These are phyloP conservation scores for Proliferodiscus dingleyae DNA, from an alignment of 2,329 filamentous ascomycete species.

Conservation along the genomic window DNA sequence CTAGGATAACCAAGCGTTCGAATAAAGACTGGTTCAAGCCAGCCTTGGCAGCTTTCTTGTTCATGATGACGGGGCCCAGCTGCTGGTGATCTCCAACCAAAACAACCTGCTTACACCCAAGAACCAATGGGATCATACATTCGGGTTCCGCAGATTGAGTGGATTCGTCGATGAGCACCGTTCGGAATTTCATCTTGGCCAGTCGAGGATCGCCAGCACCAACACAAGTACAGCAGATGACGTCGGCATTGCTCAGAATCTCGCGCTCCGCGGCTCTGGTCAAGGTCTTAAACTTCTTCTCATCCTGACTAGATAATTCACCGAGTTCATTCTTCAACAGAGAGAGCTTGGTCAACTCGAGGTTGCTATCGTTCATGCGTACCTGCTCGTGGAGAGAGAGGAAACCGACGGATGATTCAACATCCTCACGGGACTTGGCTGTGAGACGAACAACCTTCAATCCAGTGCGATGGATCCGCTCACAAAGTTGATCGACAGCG, in stretches of 20 bases:
- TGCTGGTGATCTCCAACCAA: slow-evolving; percentile 98
- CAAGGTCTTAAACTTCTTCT: slow-evolving; percentile 97
- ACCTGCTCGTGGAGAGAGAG: slow-evolving; percentile 95
- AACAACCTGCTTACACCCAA: slow-evolving; percentile 99
- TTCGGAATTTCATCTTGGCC: slow-evolving; percentile 96
- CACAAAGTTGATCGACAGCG: slow-evolving; percentile 94
- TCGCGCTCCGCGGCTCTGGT: slow-evolving; percentile 92
- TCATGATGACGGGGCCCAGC: slow-evolving; percentile 98
- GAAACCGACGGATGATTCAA: slow-evolving; percentile 96
- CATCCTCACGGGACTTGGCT: slow-evolving; percentile 97
- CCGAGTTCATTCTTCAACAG: slow-evolving; percentile 89
- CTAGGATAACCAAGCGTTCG: slow-evolving; percentile 90
- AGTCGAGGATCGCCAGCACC: slow-evolving; percentile 93
- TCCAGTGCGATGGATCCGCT: slow-evolving; percentile 90
- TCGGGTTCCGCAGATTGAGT: slow-evolving; percentile 97
- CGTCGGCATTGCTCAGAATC: slow-evolving; percentile 90
- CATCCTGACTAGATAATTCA: slow-evolving; percentile 89
- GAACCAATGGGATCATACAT: slow-evolving; percentile 95
- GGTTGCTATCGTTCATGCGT: slow-evolving; percentile 93
- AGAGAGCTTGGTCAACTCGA: slow-evolving; percentile 85
- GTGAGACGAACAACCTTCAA: slow-evolving; percentile 96
- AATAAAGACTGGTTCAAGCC: slow-evolving; percentile 98
- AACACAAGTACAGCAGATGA: slow-evolving; percentile 98
- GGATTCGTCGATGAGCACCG: slow-evolving; percentile 95
- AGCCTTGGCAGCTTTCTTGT: slow-evolving; percentile 98